phyloP scores from a whole-genome alignment of 768 basidiomycete genomes.

The Coprinopsis strossmayeri region DNA sequence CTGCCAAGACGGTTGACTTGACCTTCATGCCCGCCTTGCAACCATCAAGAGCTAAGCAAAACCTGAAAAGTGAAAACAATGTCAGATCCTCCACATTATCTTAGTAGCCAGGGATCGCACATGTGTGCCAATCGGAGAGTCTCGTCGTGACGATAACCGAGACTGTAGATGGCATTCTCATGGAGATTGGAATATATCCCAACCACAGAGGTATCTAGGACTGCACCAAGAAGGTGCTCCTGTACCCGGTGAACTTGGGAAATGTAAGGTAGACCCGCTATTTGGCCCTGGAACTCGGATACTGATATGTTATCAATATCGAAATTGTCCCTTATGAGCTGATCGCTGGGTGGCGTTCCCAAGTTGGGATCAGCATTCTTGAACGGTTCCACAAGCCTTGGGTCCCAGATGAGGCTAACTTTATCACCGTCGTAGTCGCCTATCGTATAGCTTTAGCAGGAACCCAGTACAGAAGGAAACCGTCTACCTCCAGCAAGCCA shows the following conservation, averaged over 20 bases:
- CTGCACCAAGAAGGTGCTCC: constrained; percentile 40
- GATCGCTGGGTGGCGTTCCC: constrained; percentile 38
- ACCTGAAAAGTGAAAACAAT: constrained; percentile 20
- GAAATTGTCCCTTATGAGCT: constrained; percentile 26
- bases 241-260: constrained; percentile 35
- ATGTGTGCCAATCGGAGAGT: constrained; percentile 52
- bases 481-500: constrained; percentile 44
- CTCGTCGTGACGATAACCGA: constrained; percentile 43
- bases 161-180: constrained; percentile 43
- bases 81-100: too few relatives aligned
- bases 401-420: constrained; percentile 51
- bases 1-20: constrained; percentile 20
- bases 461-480: not conserved
- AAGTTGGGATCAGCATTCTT: constrained; percentile 42
- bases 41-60: constrained; percentile 51
- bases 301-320: constrained; percentile 38
- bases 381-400: constrained; percentile 48
- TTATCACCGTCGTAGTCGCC: constrained; percentile 74
- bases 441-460: constrained; percentile 15
- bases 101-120: constrained; percentile 15
- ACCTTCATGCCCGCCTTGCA: constrained; percentile 53
- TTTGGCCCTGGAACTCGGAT: constrained; percentile 30
- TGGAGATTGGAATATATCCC: constrained; percentile 54
- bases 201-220: constrained; percentile 38
- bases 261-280: constrained; percentile 13